Evolutionary conservation across 495 filamentous ascomycete genomes (phyloP).

Genomic region (Neurospora tetraspora): DNA sequence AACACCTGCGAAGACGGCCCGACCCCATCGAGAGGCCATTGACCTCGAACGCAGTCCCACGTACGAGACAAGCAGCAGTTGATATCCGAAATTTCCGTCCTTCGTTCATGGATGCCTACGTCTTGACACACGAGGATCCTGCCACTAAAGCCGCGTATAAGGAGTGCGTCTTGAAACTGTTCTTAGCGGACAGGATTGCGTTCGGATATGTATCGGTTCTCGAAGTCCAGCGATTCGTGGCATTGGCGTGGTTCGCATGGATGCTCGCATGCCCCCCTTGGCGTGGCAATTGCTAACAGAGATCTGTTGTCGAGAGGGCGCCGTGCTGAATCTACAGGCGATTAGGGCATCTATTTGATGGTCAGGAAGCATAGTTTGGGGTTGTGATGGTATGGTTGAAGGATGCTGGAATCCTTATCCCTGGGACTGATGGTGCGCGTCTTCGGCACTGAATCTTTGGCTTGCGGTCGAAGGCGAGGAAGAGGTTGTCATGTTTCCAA

Average conservation of each 20-base stretch:
- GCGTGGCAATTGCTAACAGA: not conserved
- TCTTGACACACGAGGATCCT: conserved; percentile 20
- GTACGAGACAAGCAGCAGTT: not conserved
- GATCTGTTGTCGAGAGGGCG: not conserved
- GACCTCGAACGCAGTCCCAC: conserved; percentile 14
- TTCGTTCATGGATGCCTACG: conserved; percentile 34
- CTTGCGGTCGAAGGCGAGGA: not conserved
- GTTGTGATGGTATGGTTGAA: not conserved
- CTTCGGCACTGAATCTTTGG: not conserved
- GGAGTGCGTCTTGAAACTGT: conserved; percentile 21
- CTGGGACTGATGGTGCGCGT: not conserved
- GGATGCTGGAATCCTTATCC: not conserved
- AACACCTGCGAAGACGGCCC: conserved; percentile 26
- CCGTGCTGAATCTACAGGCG: not conserved
- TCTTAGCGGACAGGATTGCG: conserved; percentile 28
- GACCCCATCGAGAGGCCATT: conserved; percentile 23
- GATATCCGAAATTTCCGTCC: conserved; percentile 30
- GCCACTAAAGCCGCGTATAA: conserved; percentile 16
- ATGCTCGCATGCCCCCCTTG: not conserved
- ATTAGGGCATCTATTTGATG: not conserved
- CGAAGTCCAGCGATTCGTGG: conserved; percentile 13
- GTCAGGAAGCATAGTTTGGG: not conserved
- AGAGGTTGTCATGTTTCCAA: not conserved
- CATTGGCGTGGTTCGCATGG: conserved; percentile 23
- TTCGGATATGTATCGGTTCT: conserved; percentile 20